Base-by-base conservation (phyloP, 2,329 filamentous ascomycete species). In the Stachybotrys elegans region DNA sequence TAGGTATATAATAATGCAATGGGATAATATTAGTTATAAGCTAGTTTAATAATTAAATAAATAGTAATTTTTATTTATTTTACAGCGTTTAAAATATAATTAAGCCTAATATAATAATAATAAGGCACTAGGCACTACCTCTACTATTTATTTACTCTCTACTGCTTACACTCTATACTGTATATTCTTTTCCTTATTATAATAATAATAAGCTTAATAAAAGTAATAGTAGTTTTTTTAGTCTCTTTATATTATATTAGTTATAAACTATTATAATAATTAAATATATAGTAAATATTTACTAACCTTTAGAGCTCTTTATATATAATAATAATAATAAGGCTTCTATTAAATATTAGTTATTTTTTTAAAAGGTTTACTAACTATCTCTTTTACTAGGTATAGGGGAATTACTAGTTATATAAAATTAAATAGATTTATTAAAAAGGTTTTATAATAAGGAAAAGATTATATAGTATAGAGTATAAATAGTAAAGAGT, bases 31-130 rank as follows among this genome's bases (percentile, higher is more conserved):
- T 23, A 23, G 7, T 43, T 22, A 38, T 22, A 27, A 20, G 19
- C 25, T 38, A 22, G 16, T 21, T 11, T 17, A 7, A 38, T 29
- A 22, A 31, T 38, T 16, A 16, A 43, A 29, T 43, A 35, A 16
- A 36, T 43, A 36, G 35, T 20, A 17, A 19, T 35, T 43, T 36
- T 7, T 43, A 36, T 20, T 20, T 5, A 36, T 27, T 22, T 39
- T 38, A 5, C 25, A 38, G 25, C 39, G 27, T 35, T n/a, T 23
- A 37, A 43, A 22, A 38, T 16, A 29, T 38, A n/a, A 23, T 38
- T 43, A 43, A 43, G 25, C 25, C 38, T 38, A 38, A 22, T 38
- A 23, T 43, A 23, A 29, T 29, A 29, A n/a, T 29, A 9, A 29
- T 29, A 29, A 29, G n/a, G 8, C 9, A 9, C n/a, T 29, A 29